Percentiles rank a stretch among this genome's conserved stretches.
phyloP scores from a whole-genome alignment of 2,329 filamentous ascomycete genomes.

The Monosporascus sp. region DNA sequence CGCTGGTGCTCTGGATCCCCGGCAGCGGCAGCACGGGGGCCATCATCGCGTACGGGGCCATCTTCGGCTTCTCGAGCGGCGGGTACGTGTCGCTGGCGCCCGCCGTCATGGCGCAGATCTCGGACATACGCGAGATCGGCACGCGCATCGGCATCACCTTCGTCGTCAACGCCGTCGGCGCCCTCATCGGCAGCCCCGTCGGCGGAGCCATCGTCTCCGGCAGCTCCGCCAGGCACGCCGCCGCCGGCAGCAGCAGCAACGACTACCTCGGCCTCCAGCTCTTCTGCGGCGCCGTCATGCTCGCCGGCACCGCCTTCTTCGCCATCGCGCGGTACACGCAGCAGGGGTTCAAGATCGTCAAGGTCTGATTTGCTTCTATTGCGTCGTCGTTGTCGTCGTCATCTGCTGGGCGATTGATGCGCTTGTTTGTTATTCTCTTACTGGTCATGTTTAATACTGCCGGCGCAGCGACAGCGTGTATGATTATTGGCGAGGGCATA shows the following conservation, averaged over 20 bases:
- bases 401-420: too few species aligned
- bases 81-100: conserved; percentile 57
- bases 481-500: too few species aligned
- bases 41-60: conserved; percentile 53
- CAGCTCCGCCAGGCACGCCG: conserved; percentile 37
- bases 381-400: too few species aligned
- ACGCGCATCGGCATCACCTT: conserved; percentile 62
- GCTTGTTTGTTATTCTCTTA: too few species aligned
- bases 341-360: conserved; percentile 18
- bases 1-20: conserved; percentile 37
- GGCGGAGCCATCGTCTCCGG: conserved; percentile 54
- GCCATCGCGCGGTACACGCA: conserved; percentile 17
- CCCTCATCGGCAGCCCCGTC: conserved; percentile 63
- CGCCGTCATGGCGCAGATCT: conserved; percentile 64
- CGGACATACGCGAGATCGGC: conserved; percentile 64
- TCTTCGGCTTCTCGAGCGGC: conserved; percentile 63
- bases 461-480: too few species aligned
- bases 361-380: conserved; percentile 5
- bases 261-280: conserved; percentile 56
- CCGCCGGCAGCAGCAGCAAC: conserved; percentile 39
- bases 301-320: conserved; percentile 18
- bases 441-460: too few species aligned
- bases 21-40: conserved; percentile 39
- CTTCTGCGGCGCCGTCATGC: conserved; percentile 53
- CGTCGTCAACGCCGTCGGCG: conserved; percentile 56